phyloP scores from a whole-genome alignment of 768 basidiomycete genomes.

The Leccinum longicurvipes region DNA sequence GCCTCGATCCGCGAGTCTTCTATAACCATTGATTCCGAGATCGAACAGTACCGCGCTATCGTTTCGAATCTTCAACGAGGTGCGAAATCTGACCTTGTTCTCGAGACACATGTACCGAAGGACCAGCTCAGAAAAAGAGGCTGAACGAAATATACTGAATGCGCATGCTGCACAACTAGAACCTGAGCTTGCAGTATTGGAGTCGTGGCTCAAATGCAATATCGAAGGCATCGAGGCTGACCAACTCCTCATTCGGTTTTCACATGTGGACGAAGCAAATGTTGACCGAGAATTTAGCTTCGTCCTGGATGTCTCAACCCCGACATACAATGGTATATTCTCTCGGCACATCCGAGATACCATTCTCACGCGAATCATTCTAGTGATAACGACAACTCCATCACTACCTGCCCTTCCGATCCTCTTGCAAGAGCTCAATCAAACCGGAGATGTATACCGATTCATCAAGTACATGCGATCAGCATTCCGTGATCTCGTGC shows the following conservation, averaged over 20 bases:
- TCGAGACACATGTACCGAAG: neutral
- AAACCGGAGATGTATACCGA: conserved; percentile 60
- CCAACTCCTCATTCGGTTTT: conserved; percentile 71
- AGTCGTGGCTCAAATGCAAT: conserved; percentile 55
- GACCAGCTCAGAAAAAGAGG: conserved; percentile 53
- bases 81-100: conserved; percentile 29
- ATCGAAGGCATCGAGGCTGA: conserved; percentile 80
- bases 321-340: conserved; percentile 61
- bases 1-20: conserved; percentile 58
- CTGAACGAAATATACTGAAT: conserved; percentile 57
- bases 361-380: neutral
- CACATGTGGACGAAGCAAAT: conserved; percentile 56
- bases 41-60: conserved; percentile 65
- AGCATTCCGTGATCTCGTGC: conserved; percentile 41
- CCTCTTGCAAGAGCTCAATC: conserved; percentile 68
- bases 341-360: neutral
- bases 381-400: conserved; percentile 82
- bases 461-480: conserved; percentile 69
- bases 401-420: conserved; percentile 62
- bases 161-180: conserved; percentile 48
- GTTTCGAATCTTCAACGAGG: conserved; percentile 65
- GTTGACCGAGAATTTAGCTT: conserved; percentile 65
- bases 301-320: conserved; percentile 67
- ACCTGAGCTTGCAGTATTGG: conserved; percentile 56
- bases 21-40: conserved; percentile 58